These are phyloP conservation scores for Anisodus tanguticus DNA, from an alignment of 257 asterid genomes.

Conservation along the genomic window DNA sequence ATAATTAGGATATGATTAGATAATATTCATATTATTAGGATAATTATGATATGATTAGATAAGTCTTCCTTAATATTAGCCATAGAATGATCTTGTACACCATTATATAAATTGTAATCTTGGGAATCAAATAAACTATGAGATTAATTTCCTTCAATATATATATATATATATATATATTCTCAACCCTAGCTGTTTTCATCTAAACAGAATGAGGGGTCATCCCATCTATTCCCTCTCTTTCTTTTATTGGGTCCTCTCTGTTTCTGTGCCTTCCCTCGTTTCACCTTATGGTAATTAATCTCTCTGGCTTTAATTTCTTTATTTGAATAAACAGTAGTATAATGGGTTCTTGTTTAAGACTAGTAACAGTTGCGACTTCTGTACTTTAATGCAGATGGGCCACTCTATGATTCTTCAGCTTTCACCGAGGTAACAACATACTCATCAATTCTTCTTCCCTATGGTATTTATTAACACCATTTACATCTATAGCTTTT, in stretches of 20 bases:
- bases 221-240: conserved; percentile 31
- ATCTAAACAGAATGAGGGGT: conserved; percentile 35
- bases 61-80: no score
- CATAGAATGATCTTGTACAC: no score
- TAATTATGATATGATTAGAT: no score
- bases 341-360: neutral
- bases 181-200: neutral
- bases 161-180: neutral
- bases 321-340: neutral
- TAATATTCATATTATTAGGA: no score
- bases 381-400: conserved; percentile 57
- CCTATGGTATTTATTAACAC: no score
- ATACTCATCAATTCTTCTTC: neutral
- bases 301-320: conserved; percentile 15
- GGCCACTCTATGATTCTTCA: conserved; percentile 77
- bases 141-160: no score
- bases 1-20: no score
- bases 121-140: no score
- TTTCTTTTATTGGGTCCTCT: conserved; percentile 28
- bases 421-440: conserved; percentile 66
- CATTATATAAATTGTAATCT: no score
- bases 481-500: no score
- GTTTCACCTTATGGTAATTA: conserved; percentile 49
- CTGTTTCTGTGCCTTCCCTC: conserved; percentile 20
- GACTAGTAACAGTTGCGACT: neutral